Evolutionary conservation across 2,329 filamentous ascomycete species (phyloP), one percentile per base, ranked within the genome.

Genomic region (Huntiella omanensis): DNA sequence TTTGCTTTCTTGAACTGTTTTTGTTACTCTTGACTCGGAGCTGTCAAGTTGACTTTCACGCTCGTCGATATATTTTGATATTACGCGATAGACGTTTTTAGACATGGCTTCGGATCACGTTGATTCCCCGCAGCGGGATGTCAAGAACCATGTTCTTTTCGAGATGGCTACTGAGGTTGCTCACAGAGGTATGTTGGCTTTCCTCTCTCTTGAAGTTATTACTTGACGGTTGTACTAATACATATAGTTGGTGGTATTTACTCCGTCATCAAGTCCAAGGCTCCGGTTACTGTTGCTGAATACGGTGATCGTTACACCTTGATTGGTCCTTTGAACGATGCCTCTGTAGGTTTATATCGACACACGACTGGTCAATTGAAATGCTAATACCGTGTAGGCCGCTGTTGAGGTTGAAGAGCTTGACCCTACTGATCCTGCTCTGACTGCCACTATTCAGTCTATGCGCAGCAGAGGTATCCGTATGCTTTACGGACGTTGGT

Each of bases 231-330:
- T n/a, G 7, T 15, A 49, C 51, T 42, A 52, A 15, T 48, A 22
- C 6, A 1, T 28, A 40, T 49, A 92, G 91, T 98, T 51, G 91
- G 91, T 59, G 91, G 91, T 57, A 98, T 98, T 66, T 98, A 98
- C 70, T 96, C 88, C 12, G 91, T 98, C 54, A 79, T 98, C 65
- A 98, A 98, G 65, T 98, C 91, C 51, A 98, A 98, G 65, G 88
- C 91, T 34, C 88, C 91, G 43, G 91, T 96, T 51, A 96, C 91
- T 38, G 95, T 88, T 1, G 86, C 86, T 51, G 91, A 98, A 64
- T 98, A 96, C 91, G 91, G 91, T 63, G 86, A 94, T 50, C 77
- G 85, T 54, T 98, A 98, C 64, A 93, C 85, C 22, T 74, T 96
- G 53, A 87, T 98, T 60, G 91, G 91, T 2, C 91, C 91, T 49